These are phyloP conservation scores for Suillus decipiens DNA, from an alignment of 768 basidiomycete genomes.

Conservation along the genomic window DNA sequence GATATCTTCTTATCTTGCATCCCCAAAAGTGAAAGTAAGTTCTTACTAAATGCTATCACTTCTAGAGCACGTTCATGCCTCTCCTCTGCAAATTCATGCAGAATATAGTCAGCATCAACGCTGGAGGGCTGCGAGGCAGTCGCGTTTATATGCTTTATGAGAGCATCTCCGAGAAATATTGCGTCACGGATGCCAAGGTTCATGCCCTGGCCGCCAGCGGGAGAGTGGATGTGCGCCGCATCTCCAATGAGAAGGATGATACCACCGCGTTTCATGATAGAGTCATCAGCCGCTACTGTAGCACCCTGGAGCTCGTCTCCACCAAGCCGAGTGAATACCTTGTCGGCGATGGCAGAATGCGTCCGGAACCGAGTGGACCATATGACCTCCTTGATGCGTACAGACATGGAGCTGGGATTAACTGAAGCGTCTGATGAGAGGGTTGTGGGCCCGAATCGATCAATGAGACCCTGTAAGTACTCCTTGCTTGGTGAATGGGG, in stretches of 20 bases:
- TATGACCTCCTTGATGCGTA: conserved; percentile 37
- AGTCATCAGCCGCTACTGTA: neutral
- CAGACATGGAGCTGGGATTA: conserved; percentile 31
- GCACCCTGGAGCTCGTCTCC: conserved; percentile 1
- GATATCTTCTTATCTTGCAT: neutral
- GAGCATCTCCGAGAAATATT: conserved; percentile 40
- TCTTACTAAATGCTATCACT: conserved; percentile 42
- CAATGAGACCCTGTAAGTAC: conserved; percentile 46
- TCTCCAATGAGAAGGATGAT: conserved; percentile 40
- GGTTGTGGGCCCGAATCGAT: conserved; percentile 39
- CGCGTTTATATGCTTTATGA: conserved; percentile 33
- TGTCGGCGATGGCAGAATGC: conserved; percentile 45
- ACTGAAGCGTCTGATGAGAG: conserved; percentile 38
- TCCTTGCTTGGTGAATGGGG: conserved; percentile 39
- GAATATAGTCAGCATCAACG: conserved; percentile 22
- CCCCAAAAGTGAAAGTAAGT: conserved; percentile 24
- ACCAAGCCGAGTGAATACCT: conserved; percentile 35
- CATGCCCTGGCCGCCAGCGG: conserved; percentile 55
- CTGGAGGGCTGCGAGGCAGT: conserved; percentile 12
- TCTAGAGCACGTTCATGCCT: conserved; percentile 38
- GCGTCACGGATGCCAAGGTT: conserved; percentile 54
- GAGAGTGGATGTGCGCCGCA: conserved; percentile 54
- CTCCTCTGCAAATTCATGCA: conserved; percentile 26
- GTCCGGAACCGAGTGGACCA: conserved; percentile 53
- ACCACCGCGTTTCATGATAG: conserved; percentile 15